Evolutionary conservation across 208 protist genomes (phyloP).

Genomic region (Wallacemonas sp.): DNA sequence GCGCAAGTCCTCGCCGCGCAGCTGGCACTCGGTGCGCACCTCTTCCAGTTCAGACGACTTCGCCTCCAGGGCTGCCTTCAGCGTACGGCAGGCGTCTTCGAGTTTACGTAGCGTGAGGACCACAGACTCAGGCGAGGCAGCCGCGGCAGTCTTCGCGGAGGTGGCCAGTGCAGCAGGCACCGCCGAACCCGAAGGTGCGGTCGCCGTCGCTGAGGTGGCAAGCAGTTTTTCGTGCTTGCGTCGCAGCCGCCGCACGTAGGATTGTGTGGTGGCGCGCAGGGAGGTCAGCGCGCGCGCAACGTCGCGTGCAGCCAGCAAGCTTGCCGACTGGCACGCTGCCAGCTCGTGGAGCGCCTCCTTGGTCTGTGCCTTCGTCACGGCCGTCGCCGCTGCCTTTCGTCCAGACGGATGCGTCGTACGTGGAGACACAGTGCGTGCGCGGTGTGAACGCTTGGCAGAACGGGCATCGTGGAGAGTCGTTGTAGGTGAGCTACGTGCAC

Average conservation of each 20-base stretch:
- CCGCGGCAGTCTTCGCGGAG: neutral
- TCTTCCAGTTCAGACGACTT: conserved; percentile 13
- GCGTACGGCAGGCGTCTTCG: conserved; percentile 43
- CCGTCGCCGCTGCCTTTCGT: neutral
- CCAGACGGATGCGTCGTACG: neutral
- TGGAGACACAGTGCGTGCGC: neutral
- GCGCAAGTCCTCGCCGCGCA: conserved; percentile 22
- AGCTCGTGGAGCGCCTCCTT: neutral
- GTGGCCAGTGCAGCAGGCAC: neutral
- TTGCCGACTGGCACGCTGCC: neutral
- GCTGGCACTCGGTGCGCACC: conserved; percentile 36
- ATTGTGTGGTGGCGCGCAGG: neutral
- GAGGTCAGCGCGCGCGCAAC: neutral
- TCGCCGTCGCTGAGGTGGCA: neutral
- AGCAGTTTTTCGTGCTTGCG: neutral
- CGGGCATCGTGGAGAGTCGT: too few relatives aligned
- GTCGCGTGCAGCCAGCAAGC: neutral
- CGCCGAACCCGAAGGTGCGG: too few relatives aligned
- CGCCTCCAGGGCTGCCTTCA: conserved; percentile 22
- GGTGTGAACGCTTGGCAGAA: neutral
- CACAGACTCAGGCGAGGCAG: neutral
- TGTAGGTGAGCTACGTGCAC: too few relatives aligned
- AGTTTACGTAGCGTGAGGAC: conserved; percentile 4
- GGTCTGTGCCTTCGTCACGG: neutral
- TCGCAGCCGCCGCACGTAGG: neutral